Evolutionary conservation across 2,329 filamentous ascomycete genomes (phyloP).

Genomic region (Truncatella angustata): DNA sequence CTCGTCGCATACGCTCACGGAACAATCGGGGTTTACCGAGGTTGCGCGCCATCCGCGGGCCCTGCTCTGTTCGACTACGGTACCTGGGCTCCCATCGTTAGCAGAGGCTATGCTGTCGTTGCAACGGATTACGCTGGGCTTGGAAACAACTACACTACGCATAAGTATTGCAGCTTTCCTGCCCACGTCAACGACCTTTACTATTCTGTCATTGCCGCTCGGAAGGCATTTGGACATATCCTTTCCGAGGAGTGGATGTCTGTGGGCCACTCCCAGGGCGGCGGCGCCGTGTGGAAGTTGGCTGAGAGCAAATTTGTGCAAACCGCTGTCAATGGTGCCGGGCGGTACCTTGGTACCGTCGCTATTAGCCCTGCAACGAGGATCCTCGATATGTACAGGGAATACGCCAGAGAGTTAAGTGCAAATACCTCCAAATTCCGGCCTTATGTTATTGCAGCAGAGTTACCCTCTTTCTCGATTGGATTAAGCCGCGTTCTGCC

Average conservation of each 20-base stretch:
- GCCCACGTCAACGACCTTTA: neutral
- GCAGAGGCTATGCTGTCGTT: neutral
- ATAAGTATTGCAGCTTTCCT: neutral
- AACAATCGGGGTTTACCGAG: neutral
- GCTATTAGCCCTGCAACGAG: neutral
- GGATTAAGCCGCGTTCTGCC: neutral
- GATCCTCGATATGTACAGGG: neutral
- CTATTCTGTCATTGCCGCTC: neutral
- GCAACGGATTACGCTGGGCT: neutral
- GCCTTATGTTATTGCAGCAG: neutral
- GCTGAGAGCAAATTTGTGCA: neutral
- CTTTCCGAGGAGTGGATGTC: neutral
- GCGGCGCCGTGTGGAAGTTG: neutral
- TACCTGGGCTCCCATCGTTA: neutral
- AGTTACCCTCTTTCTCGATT: neutral
- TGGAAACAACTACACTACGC: neutral
- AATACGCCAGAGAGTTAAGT: too few species aligned
- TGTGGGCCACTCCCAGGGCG: neutral
- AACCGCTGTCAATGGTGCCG: neutral
- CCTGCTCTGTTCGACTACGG: neutral
- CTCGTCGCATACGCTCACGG: neutral
- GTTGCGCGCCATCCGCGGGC: neutral
- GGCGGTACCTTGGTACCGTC: neutral
- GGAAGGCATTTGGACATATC: neutral
- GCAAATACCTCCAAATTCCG: too few species aligned